These are phyloP conservation scores for Sutorius eximius DNA, from an alignment of 1,284 basidiomycete species.

Conservation along the genomic window DNA sequence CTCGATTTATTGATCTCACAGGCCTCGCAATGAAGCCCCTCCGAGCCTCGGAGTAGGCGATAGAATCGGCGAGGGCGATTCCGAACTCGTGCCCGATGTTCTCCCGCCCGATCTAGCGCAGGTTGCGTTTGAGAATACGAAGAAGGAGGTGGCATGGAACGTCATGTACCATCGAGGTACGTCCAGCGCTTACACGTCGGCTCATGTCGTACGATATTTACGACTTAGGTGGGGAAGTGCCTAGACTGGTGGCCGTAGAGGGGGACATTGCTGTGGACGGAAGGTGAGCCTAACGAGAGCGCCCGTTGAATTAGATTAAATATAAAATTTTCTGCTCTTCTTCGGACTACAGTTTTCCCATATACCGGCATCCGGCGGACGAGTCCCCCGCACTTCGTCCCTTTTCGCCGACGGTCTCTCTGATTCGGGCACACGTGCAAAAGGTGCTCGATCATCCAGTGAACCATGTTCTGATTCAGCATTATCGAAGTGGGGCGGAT, in stretches of 20 bases:
- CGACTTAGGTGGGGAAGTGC: conserved; percentile 67
- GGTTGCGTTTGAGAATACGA: conserved; percentile 54
- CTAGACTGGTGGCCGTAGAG: conserved; percentile 70
- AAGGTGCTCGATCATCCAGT: conserved; percentile 55
- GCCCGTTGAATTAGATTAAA: conserved; percentile 8
- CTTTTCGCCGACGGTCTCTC: conserved; percentile 64
- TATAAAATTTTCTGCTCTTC: neutral
- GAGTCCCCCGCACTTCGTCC: conserved; percentile 62
- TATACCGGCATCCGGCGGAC: conserved; percentile 78
- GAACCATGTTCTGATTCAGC: conserved; percentile 77
- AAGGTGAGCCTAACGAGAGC: conserved; percentile 42
- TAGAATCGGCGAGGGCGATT: conserved; percentile 64
- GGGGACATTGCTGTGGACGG: conserved; percentile 61
- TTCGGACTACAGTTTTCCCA: conserved; percentile 52
- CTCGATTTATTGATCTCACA: conserved; percentile 10
- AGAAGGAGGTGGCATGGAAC: conserved; percentile 65
- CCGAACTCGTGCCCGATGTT: conserved; percentile 52
- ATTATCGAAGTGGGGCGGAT: conserved; percentile 71
- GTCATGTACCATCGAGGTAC: conserved; percentile 71
- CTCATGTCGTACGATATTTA: conserved; percentile 13
- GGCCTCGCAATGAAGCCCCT: conserved; percentile 22
- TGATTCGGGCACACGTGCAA: conserved; percentile 63
- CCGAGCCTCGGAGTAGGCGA: conserved; percentile 39
- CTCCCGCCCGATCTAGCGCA: conserved; percentile 54
- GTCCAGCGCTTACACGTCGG: neutral